Evolutionary conservation across 805 yeast genomes (phyloP), one percentile per base, ranked within the genome.

Genomic region (Starmerella asiatica): DNA sequence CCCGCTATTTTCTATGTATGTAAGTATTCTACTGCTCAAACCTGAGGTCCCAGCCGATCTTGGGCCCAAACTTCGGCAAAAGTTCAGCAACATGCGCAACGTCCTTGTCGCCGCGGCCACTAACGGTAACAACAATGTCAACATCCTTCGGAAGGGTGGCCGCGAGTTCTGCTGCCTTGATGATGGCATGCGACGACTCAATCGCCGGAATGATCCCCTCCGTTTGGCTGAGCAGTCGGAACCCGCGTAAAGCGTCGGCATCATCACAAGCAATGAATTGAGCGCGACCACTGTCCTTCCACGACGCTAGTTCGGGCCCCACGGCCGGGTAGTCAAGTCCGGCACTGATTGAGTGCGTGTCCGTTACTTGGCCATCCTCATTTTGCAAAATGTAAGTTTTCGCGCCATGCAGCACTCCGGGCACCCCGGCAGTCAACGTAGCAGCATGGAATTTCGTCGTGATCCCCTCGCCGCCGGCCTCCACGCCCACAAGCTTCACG

Each of bases 291-390:
- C 79, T 77, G 39, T 79, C 77, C 62, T 88, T 88, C 97, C 97
- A 91, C 58, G 70, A 74, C 2, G 97, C 93, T 51, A 91, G 70
- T 64, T 91, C 97, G 24, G 99, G 99, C 33, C 99, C 99, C 34
- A 91, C 99, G 63, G 96, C 99, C 20, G 99, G 99, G 60, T 91
- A 91, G 63, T 91, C 99, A 55, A 91, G 70, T 51, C 99, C 99
- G 29, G 99, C 99, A 48, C 95, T 83, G 29, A 91, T 93, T 18
- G 97, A 88, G 60, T 91, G 97, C 9, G 99, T 91, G 57, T 91
- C 98, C 50, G 80, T 93, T 44, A 91, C 83, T 66, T 91, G 99
- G 38, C 99, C 99, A 59, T 91, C 97, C 15, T 58, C 54, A 54
- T 79, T 82, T 65, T 91, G 98, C 57, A 91, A 70, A 28, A 91